Evolutionary conservation across 306 rosid species (phyloP).

Genomic region (Neltuma alba): DNA sequence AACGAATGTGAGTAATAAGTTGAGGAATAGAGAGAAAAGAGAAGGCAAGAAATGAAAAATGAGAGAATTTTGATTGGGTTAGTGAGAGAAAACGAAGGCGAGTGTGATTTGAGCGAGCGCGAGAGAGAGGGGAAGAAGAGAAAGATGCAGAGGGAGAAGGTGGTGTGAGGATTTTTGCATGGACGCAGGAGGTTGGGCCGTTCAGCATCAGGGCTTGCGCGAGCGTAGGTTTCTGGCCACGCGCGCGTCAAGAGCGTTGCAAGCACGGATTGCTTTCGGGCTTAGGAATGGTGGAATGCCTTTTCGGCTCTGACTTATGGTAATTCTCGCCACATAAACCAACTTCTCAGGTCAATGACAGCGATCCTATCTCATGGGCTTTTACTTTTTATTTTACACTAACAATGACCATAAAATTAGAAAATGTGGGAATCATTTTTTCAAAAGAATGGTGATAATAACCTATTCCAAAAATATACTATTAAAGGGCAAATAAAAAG

Average conservation of each 20-base stretch:
- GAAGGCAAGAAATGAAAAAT: conserved; percentile 4
- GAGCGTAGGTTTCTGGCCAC: conserved; percentile 10
- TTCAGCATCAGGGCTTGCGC: conserved; percentile 31
- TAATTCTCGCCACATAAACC: neutral
- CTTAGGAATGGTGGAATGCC: neutral
- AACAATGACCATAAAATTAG: neutral
- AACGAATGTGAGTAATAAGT: neutral
- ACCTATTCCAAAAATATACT: neutral
- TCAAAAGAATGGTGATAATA: neutral
- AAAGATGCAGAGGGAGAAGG: conserved; percentile 1
- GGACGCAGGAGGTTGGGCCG: conserved; percentile 56
- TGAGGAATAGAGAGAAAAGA: conserved; percentile 5
- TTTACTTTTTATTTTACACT: too few species aligned
- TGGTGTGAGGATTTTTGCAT: conserved; percentile 57
- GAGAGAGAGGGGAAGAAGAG: conserved; percentile 29
- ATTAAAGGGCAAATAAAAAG: neutral
- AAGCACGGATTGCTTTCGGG: conserved; percentile 22
- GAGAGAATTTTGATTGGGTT: conserved; percentile 19
- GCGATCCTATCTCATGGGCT: conserved; percentile 4
- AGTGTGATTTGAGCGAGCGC: conserved; percentile 17
- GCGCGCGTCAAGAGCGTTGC: conserved; percentile 26
- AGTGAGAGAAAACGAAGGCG: conserved; percentile 36
- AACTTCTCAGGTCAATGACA: conserved; percentile 7
- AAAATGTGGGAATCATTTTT: neutral
- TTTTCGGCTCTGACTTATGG: conserved; percentile 12